These are phyloP conservation scores for Cadophora sp. DNA, from an alignment of 2,329 filamentous ascomycete genomes.

Conservation along the genomic window DNA sequence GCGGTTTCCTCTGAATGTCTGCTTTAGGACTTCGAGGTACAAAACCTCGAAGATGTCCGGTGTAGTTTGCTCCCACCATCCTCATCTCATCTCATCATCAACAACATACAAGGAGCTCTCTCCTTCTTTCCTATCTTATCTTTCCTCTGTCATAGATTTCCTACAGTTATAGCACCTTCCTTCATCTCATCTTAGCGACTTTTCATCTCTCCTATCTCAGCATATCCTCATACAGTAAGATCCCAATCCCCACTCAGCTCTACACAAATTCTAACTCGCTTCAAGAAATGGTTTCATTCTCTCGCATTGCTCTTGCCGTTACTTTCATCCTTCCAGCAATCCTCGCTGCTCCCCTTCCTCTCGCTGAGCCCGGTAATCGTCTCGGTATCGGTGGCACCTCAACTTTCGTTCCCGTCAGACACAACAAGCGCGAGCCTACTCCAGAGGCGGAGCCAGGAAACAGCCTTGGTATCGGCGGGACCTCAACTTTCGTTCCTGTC, in stretches of 20 bases:
- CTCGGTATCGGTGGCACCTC: conserved; percentile 1
- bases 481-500: background rate
- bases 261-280: conserved; percentile 2
- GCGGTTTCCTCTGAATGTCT: background rate
- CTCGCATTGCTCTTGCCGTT: conserved; percentile 15
- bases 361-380: background rate
- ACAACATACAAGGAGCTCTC: conserved; percentile 16
- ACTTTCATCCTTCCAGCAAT: conserved; percentile 20
- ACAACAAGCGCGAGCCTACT: conserved; percentile 8
- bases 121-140: background rate
- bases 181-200: conserved; percentile 6
- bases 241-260: background rate
- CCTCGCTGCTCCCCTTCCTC: conserved; percentile 15
- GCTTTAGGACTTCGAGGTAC: conserved; percentile 16
- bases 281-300: conserved; percentile 25
- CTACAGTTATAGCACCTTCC: conserved; percentile 7
- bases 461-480: conserved; percentile 1
- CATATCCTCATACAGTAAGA: conserved; percentile 17
- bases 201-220: background rate
- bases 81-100: conserved; percentile 19
- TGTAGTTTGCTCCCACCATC: background rate
- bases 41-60: conserved; percentile 23
- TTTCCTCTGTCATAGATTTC: conserved; percentile 14
- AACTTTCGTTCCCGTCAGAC: background rate
- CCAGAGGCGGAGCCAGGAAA: conserved; percentile 13